phyloP scores from a whole-genome alignment of 805 yeast species.

The Zygoascus flipseniorum region DNA sequence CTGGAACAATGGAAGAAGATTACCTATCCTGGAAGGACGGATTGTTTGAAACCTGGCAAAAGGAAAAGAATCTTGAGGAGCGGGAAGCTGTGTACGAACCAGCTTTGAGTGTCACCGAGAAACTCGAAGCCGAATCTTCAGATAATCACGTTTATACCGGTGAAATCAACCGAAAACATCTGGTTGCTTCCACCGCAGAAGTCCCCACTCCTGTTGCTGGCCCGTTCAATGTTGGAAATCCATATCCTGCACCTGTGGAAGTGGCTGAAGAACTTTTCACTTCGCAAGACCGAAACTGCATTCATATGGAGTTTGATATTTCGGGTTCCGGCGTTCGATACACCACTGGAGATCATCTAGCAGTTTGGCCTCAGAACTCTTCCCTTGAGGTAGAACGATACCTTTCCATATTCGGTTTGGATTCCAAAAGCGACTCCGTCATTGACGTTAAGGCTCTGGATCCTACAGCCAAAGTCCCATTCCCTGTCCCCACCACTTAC shows the following conservation, averaged over 20 bases:
- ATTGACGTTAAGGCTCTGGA: conserved; percentile 65
- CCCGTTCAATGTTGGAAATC: conserved; percentile 76
- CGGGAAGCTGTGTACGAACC: conserved; percentile 77
- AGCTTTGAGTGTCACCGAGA: conserved; percentile 30
- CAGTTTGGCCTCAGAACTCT: conserved; percentile 88
- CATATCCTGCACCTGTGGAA: conserved; percentile 65
- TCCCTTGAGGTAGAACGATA: conserved; percentile 65
- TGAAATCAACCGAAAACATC: conserved; percentile 62
- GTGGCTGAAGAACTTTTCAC: conserved; percentile 63
- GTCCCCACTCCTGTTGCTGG: conserved; percentile 34
- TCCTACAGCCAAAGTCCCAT: conserved; percentile 34
- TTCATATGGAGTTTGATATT: conserved; percentile 84
- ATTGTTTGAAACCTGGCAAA: conserved; percentile 57
- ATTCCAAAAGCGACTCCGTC: conserved; percentile 43
- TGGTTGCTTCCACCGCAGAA: conserved; percentile 28
- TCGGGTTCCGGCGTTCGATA: conserved; percentile 68
- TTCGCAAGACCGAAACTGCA: conserved; percentile 59
- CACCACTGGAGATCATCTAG: conserved; percentile 93
- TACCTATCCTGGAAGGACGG: conserved; percentile 86
- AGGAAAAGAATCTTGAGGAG: conserved; percentile 61
- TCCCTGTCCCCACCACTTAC: conserved; percentile 65
- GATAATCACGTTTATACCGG: conserved; percentile 56
- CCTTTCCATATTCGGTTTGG: conserved; percentile 52
- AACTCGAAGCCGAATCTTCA: conserved; percentile 22
- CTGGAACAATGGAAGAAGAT: conserved; percentile 92